Percentiles rank a stretch among this genome's conserved stretches.
Conservation (phyloP, 2,329 filamentous ascomycete species). For the Aurifilum marmelostoma region DNA sequence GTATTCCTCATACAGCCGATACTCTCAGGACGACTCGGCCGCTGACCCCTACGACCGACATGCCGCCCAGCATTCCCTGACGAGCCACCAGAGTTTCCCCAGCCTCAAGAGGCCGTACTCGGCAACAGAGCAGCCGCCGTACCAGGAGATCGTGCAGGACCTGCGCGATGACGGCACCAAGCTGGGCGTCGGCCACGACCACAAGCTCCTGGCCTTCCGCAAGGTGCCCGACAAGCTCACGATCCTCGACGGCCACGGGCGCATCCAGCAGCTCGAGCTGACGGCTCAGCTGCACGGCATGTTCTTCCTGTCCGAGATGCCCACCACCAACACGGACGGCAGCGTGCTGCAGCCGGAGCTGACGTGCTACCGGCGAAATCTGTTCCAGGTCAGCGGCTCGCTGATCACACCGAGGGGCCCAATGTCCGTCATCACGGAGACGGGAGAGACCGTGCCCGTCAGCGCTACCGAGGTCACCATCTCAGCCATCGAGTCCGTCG, state of each 20-base stretch:
- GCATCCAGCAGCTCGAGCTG: constrained; percentile 63
- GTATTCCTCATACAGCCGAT: constrained; percentile 56
- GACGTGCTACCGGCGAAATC: constrained; percentile 92
- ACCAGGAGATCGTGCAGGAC: constrained; percentile 65
- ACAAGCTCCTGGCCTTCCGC: constrained; percentile 63
- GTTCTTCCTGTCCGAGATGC: constrained; percentile 85
- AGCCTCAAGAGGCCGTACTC: constrained; percentile 62
- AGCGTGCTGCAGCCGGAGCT: constrained; percentile 73
- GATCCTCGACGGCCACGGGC: constrained; percentile 61
- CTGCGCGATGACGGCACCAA: constrained; percentile 62
- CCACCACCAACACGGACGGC: constrained; percentile 63
- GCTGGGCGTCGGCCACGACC: constrained; percentile 61
- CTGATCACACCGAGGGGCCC: constrained; percentile 79
- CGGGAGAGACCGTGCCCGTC: constrained; percentile 82
- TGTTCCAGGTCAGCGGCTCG: constrained; percentile 94
- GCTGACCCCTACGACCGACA: constrained; percentile 58
- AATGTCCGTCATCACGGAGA: constrained; percentile 79
- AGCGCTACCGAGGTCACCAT: constrained; percentile 83
- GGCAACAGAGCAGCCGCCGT: constrained; percentile 57
- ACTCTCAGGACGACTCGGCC: constrained; percentile 53
- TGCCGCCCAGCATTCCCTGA: constrained; percentile 47
- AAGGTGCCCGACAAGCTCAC: constrained; percentile 62
- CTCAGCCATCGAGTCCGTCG: constrained; percentile 91
- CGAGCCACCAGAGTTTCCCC: constrained; percentile 56
- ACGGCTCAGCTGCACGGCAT: constrained; percentile 82